Evolutionary conservation across 352 stramenopile species (phyloP), one percentile per base, ranked within the genome.

Genomic region (Albugo laibachii): DNA sequence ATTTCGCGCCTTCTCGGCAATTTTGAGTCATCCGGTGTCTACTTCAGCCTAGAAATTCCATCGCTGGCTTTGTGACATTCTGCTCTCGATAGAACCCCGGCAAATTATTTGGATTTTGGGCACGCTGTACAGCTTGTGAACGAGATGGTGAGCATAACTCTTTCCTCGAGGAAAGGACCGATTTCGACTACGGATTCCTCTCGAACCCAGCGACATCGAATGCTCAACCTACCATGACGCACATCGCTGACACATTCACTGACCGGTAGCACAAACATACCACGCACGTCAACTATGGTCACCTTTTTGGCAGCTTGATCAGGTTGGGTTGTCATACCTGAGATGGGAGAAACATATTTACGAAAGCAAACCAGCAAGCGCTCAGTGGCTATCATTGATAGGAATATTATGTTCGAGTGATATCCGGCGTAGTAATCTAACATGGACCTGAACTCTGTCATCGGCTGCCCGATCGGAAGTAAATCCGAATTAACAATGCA

Each of bases 381-480:
- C 11, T 38, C 21, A n/a, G 68, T 65, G 3, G 59, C 77, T 27
- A 18, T 59, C 58, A 2, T 80, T 77, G 45, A 73, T 56, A 0
- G 65, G 65, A 5, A 58, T 65, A 34, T 64, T 80, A 48, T 71
- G 73, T 24, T 45, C 70, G 16, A 66, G 77, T 19, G 69, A 77
- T 20, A 51, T 40, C 14, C 56, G 1, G 55, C 65, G 2, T 75
- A 70, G 45, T 54, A 44, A 0, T 80, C 77, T 51, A 56, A 50
- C 11, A 50, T 80, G 11, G 68, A 73, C 50, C 45, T 77, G 11
- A 62, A 49, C 0, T 65, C 73, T 48, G 58, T 53, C 36, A 36
- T 66, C 16, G 50, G 63, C 36, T 35, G 45, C 20, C 56, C 20
- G 14, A 36, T 24, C 49, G 18, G 36, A 6, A n/a, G n/a, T 40